Percentiles rank a stretch among this genome's conserved stretches.
Evolutionary conservation across 495 filamentous ascomycete species (phyloP).

Genomic region (Durotheca rogersii): DNA sequence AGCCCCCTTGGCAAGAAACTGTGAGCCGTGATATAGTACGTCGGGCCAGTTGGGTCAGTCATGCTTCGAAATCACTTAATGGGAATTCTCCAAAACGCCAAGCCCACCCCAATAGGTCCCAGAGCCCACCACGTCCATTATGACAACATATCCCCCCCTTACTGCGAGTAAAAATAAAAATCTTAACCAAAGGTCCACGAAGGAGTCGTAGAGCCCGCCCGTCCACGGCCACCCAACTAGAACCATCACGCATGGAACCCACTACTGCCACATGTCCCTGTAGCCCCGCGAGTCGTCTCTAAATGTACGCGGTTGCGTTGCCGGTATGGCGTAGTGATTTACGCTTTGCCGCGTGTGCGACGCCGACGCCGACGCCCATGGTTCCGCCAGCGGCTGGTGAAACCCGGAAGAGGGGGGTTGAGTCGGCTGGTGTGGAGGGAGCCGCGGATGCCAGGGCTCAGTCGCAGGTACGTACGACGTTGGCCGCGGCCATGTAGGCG

Average conservation of each 20-base stretch:
- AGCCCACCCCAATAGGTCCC: conserved; percentile 3
- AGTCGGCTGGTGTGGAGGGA: conserved; percentile 9
- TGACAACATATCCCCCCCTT: conserved; percentile 12
- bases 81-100: conserved; percentile 21
- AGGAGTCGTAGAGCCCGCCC: too few species aligned
- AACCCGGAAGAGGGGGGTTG: conserved; percentile 10
- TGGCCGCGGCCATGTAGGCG: conserved; percentile 15
- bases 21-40: too few species aligned
- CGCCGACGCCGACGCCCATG: conserved; percentile 21
- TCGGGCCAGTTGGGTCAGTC: too few species aligned
- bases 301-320: conserved; percentile 21
- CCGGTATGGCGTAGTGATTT: conserved; percentile 19
- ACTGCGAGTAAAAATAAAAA: too few species aligned
- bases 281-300: conserved; percentile 11
- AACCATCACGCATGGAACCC: too few species aligned
- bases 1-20: too few species aligned
- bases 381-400: conserved; percentile 8
- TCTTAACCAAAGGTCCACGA: too few species aligned
- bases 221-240: too few species aligned
- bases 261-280: conserved; percentile 28
- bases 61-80: conserved; percentile 20
- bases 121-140: conserved; percentile 16
- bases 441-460: conserved; percentile 12
- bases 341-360: conserved; percentile 12
- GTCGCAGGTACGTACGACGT: conserved; percentile 6